Percentiles rank a stretch among this genome's conserved stretches.
phyloP scores from a whole-genome alignment of 306 rosid species.

The Canavalia ensiformis region DNA sequence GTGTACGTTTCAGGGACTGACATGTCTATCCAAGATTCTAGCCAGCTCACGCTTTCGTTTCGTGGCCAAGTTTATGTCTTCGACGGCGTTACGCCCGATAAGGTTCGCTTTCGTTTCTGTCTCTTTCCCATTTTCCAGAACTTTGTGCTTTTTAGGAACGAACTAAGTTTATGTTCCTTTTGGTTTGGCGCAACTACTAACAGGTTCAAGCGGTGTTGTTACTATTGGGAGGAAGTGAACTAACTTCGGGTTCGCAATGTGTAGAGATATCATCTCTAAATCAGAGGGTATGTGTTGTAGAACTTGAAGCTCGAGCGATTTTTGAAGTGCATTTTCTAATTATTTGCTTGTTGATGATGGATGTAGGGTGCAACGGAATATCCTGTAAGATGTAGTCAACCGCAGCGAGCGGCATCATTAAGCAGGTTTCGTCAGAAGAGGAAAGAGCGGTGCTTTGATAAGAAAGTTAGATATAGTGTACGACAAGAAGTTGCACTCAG shows the following conservation, averaged over 20 bases:
- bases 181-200: constrained; percentile 5
- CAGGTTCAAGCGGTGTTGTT: constrained; percentile 92
- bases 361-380: constrained; percentile 63
- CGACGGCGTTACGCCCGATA: constrained; percentile 87
- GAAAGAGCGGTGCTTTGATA: constrained; percentile 90
- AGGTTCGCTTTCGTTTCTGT: constrained; percentile 53
- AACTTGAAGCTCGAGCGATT: background rate
- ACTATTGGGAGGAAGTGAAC: constrained; percentile 84
- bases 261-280: constrained; percentile 59
- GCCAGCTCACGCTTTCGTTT: constrained; percentile 93
- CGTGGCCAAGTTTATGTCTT: constrained; percentile 94
- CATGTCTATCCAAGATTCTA: constrained; percentile 65
- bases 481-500: constrained; percentile 99
- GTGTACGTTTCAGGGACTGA: constrained; percentile 61
- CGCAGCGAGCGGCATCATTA: constrained; percentile 89
- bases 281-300: constrained; percentile 65
- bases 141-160: background rate
- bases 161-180: background rate
- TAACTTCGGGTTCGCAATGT: constrained; percentile 65
- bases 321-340: background rate
- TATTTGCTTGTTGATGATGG: constrained; percentile 25
- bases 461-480: constrained; percentile 94
- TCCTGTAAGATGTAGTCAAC: constrained; percentile 73
- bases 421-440: constrained; percentile 91
- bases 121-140: background rate